A percentile compares a stretch with the other conserved stretches of the same genome.
Conservation (phyloP, 192 early-diverging fungal genomes). For the Cetraspora pellucida region DNA sequence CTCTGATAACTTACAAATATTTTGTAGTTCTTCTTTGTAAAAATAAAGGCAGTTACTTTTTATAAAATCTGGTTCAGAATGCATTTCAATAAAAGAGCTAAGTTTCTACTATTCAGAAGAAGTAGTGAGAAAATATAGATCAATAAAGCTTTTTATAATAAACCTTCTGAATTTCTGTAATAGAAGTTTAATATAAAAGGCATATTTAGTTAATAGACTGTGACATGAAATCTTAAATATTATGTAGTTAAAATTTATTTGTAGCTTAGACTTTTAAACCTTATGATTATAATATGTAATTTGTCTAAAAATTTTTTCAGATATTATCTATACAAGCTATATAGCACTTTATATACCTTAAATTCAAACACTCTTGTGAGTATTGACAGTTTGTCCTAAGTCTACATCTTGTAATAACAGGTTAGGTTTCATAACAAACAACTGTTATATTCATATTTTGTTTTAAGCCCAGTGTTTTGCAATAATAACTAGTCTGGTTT, state of each 20-base stretch:
- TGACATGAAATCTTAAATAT: constrained; percentile 12
- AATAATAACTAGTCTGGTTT: neutral
- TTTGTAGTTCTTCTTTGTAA: constrained; percentile 22
- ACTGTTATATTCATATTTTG: neutral
- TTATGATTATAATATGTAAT: neutral
- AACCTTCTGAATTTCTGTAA: neutral
- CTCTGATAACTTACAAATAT: constrained; percentile 19
- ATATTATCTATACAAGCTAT: too few species aligned
- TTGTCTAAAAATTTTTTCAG: neutral
- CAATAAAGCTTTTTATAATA: constrained; percentile 7
- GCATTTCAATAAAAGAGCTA: constrained; percentile 20
- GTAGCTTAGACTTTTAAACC: too few species aligned
- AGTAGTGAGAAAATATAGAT: constrained; percentile 23
- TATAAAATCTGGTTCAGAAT: constrained; percentile 9
- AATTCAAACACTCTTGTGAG: neutral
- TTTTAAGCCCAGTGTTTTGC: constrained; percentile 10
- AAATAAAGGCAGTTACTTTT: constrained; percentile 19
- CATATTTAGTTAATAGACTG: too few species aligned
- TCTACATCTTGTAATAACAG: neutral
- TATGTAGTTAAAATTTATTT: too few species aligned
- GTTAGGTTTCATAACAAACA: constrained; percentile 2
- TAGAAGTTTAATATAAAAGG: neutral
- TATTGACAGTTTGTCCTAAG: constrained; percentile 14
- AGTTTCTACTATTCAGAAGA: neutral
- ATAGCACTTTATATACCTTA: neutral